These are phyloP conservation scores for Colletotrichum noveboracense DNA, from an alignment of 2,329 filamentous ascomycete genomes.

Conservation along the genomic window DNA sequence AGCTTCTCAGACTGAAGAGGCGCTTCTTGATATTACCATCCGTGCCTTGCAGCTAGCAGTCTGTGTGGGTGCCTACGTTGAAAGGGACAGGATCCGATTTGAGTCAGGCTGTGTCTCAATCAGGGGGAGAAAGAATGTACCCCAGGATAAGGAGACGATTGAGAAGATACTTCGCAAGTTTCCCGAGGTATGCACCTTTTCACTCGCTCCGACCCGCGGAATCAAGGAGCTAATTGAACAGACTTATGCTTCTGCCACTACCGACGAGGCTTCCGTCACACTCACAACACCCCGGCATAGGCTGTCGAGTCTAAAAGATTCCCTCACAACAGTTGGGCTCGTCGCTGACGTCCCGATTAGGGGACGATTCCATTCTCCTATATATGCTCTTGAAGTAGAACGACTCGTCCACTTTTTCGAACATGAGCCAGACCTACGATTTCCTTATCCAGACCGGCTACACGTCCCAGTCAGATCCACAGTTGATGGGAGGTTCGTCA, in stretches of 20 bases:
- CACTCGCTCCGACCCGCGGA: not conserved
- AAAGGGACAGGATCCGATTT: constrained; percentile 36
- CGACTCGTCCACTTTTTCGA: not conserved
- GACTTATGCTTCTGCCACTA: not conserved
- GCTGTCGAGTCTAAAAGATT: not conserved
- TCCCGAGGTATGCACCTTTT: not conserved
- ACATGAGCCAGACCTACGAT: not conserved
- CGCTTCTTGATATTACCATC: constrained; percentile 39
- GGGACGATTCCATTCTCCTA: not conserved
- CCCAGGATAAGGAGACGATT: not conserved
- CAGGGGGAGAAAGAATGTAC: not conserved
- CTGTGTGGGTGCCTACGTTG: constrained; percentile 41
- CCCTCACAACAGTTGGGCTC: not conserved
- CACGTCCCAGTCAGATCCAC: not conserved
- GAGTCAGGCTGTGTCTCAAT: not conserved
- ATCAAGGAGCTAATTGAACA: not conserved
- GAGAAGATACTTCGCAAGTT: not conserved
- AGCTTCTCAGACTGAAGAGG: constrained; percentile 25
- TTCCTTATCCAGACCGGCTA: not conserved
- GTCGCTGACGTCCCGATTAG: not conserved
- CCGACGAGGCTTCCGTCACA: not conserved
- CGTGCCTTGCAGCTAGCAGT: constrained; percentile 42
- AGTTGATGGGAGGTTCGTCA: not conserved
- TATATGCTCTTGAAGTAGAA: not conserved
- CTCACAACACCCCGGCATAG: not conserved